phyloP scores from a whole-genome alignment of 805 yeast genomes.

The Yamadazyma sp. region DNA sequence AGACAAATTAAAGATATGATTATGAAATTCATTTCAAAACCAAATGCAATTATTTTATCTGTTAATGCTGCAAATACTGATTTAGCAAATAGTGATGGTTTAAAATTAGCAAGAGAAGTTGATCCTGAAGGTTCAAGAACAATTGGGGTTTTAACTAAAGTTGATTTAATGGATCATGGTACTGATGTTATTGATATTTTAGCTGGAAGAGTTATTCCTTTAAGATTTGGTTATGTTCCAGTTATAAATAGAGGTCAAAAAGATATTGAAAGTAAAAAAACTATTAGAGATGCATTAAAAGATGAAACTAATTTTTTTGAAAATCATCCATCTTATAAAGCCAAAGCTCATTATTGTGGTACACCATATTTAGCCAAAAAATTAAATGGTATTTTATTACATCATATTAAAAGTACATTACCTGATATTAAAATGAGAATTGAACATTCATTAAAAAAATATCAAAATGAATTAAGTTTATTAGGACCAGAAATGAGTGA shows the following conservation, averaged over 20 bases:
- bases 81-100: slow-evolving; percentile 94
- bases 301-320: slow-evolving; percentile 83
- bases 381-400: slow-evolving; percentile 80
- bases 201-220: slow-evolving; percentile 92
- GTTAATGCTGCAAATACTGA: slow-evolving; percentile 97
- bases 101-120: slow-evolving; percentile 94
- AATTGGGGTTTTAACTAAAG: slow-evolving; percentile 93
- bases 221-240: slow-evolving; percentile 94
- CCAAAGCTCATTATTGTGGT: slow-evolving; percentile 95
- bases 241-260: slow-evolving; percentile 97
- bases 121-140: slow-evolving; percentile 97
- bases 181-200: slow-evolving; percentile 95
- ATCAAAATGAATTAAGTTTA: slow-evolving; percentile 69
- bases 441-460: slow-evolving; percentile 79
- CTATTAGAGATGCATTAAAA: slow-evolving; percentile 81
- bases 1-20: slow-evolving; percentile 90
- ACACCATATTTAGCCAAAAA: slow-evolving; percentile 96
- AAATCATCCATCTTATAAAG: slow-evolving; percentile 83
- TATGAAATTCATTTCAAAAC: slow-evolving; percentile 89
- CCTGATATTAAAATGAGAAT: slow-evolving; percentile 94
- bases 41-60: slow-evolving; percentile 90
- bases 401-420: slow-evolving; percentile 63
- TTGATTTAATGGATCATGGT: slow-evolving; percentile 97
- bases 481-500: slow-evolving; percentile 90
- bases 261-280: slow-evolving; percentile 85